A percentile compares a stretch with the other conserved stretches of the same genome.
Evolutionary conservation across 768 basidiomycete species (phyloP).

Genomic region (Butyriboletus loyo): DNA sequence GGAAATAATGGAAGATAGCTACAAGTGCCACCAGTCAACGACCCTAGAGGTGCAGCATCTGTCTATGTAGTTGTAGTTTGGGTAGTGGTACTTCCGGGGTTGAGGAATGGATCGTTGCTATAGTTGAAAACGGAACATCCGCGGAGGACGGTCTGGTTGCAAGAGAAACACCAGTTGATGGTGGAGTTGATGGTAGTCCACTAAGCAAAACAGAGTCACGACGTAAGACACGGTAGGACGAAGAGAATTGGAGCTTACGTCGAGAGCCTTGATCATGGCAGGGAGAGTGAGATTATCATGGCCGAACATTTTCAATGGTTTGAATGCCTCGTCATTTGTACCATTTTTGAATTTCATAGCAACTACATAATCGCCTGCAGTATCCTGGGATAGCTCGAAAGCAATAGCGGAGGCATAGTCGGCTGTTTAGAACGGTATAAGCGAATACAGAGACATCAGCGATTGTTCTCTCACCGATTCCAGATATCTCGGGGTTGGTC

Average conservation of each 20-base stretch:
- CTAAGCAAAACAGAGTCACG: conserved; percentile 5
- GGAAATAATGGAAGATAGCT: neutral
- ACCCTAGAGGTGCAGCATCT: neutral
- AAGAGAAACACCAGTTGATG: conserved; percentile 32
- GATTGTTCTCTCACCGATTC: conserved; percentile 52
- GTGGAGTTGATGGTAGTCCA: conserved; percentile 30
- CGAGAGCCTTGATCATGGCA: conserved; percentile 14
- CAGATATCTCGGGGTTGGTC: conserved; percentile 57
- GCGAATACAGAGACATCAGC: neutral
- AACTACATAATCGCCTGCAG: conserved; percentile 67
- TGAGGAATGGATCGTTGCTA: conserved; percentile 27
- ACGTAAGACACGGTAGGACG: neutral
- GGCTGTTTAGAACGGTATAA: conserved; percentile 40
- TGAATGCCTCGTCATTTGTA: conserved; percentile 50
- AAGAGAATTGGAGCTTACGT: conserved; percentile 7
- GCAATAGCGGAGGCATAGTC: conserved; percentile 70
- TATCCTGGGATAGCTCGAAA: conserved; percentile 63
- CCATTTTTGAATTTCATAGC: conserved; percentile 85
- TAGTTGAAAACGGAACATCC: conserved; percentile 32
- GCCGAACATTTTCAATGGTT: conserved; percentile 67
- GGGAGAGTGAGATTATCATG: conserved; percentile 22
- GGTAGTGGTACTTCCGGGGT: conserved; percentile 31
- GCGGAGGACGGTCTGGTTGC: conserved; percentile 32
- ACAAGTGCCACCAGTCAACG: neutral
- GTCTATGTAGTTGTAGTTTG: neutral